These are phyloP conservation scores for Arctostaphylos glauca DNA, from an alignment of 148 eudicot genomes.

Conservation along the genomic window DNA sequence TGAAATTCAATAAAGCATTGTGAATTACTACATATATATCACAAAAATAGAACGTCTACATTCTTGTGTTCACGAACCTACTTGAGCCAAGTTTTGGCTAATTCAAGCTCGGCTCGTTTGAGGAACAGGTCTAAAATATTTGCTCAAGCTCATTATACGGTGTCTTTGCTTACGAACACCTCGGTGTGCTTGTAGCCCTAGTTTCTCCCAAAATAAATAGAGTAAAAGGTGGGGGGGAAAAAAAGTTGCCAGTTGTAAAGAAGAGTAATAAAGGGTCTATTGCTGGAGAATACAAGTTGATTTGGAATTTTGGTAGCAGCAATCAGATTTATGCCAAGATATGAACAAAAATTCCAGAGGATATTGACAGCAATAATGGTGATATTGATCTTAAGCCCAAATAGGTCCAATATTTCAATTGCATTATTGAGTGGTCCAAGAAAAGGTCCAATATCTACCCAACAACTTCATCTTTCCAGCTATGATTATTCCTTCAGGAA, in stretches of 20 bases:
- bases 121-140: no score
- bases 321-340: constrained; percentile 1
- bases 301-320: background rate
- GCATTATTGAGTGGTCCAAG: constrained; percentile 7
- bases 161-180: no score
- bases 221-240: no score
- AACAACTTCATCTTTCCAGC: background rate
- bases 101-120: no score
- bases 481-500: background rate
- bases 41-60: no score
- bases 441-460: constrained; percentile 11
- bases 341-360: background rate
- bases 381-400: background rate
- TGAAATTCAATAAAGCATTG: no score
- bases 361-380: background rate
- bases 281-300: constrained; percentile 7
- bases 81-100: no score
- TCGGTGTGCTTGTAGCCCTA: no score
- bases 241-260: background rate
- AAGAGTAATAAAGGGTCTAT: background rate
- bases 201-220: background rate
- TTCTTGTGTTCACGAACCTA: no score
- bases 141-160: no score
- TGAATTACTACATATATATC: no score
- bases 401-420: background rate